Percentiles rank a stretch among this genome's conserved stretches.
Evolutionary conservation across 352 stramenopile species (phyloP).

Genomic region (Pythium phragmitis): DNA sequence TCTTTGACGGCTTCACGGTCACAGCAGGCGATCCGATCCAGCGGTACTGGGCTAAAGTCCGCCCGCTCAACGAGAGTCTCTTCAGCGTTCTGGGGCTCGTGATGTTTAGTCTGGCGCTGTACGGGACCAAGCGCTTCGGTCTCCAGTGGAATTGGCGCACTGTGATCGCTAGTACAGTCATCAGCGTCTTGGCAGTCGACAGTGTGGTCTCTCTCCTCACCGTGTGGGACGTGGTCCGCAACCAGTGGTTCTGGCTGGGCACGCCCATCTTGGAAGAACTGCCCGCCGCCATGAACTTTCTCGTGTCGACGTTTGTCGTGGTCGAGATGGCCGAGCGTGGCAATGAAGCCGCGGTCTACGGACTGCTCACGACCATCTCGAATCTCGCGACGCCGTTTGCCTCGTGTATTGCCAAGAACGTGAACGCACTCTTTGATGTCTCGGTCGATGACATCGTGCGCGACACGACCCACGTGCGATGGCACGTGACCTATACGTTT

Average conservation of each 20-base stretch:
- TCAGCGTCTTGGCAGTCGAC: constrained; percentile 34
- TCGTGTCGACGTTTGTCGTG: constrained; percentile 40
- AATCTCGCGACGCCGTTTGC: constrained; percentile 39
- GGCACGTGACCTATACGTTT: constrained; percentile 35
- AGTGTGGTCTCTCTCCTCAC: constrained; percentile 29
- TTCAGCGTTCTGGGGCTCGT: constrained; percentile 30
- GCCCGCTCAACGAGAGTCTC: constrained; percentile 39
- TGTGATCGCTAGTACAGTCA: constrained; percentile 27
- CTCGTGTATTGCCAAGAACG: constrained; percentile 35
- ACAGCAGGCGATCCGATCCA: constrained; percentile 34
- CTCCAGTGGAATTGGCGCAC: constrained; percentile 44
- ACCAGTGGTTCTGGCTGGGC: constrained; percentile 43
- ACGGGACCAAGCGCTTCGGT: constrained; percentile 29
- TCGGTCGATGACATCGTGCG: constrained; percentile 32
- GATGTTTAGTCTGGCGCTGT: constrained; percentile 32
- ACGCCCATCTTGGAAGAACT: constrained; percentile 38
- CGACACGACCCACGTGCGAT: constrained; percentile 34
- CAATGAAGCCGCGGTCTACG: constrained; percentile 41
- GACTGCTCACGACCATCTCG: constrained; percentile 38
- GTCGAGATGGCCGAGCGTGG: constrained; percentile 45
- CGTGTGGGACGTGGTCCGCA: constrained; percentile 42
- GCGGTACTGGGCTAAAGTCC: constrained; percentile 36
- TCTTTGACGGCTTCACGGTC: constrained; percentile 36
- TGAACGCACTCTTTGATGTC: constrained; percentile 41
- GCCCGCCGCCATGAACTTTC: constrained; percentile 33